Evolutionary conservation across 2,329 filamentous ascomycete species (phyloP).

Genomic region (Teratosphaeria nubilosa): DNA sequence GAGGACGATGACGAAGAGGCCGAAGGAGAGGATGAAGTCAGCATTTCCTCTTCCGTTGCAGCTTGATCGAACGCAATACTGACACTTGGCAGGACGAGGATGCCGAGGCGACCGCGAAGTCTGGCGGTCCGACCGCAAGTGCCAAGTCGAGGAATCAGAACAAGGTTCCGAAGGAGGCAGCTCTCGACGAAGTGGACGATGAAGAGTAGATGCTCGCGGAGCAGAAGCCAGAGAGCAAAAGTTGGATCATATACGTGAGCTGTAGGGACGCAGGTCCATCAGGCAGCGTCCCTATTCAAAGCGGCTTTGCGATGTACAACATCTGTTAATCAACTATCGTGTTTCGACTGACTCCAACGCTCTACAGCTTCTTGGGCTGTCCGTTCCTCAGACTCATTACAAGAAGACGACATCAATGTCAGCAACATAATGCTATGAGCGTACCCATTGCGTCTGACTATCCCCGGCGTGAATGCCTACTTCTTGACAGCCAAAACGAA

Average conservation of each 20-base stretch:
- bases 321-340: not conserved
- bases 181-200: constrained; percentile 20
- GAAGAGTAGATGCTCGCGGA: constrained; percentile 6
- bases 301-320: not conserved
- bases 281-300: not conserved
- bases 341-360: not conserved
- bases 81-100: constrained; percentile 6
- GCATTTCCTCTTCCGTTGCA: not conserved
- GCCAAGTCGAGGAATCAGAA: constrained; percentile 20
- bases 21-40: constrained; percentile 9
- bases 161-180: constrained; percentile 21
- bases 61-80: not conserved
- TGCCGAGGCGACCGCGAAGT: constrained; percentile 17
- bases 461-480: not conserved
- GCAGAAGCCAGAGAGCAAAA: not conserved
- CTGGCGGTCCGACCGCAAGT: constrained; percentile 18
- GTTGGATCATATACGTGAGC: not conserved
- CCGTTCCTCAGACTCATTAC: not conserved
- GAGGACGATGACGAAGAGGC: constrained; percentile 11
- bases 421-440: not conserved
- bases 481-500: constrained; percentile 8
- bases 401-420: not conserved
- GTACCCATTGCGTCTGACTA: not conserved
- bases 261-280: not conserved
- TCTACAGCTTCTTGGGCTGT: not conserved